Evolutionary conservation across 2,329 filamentous ascomycete species (phyloP).

Genomic region (Diaporthe sp.): DNA sequence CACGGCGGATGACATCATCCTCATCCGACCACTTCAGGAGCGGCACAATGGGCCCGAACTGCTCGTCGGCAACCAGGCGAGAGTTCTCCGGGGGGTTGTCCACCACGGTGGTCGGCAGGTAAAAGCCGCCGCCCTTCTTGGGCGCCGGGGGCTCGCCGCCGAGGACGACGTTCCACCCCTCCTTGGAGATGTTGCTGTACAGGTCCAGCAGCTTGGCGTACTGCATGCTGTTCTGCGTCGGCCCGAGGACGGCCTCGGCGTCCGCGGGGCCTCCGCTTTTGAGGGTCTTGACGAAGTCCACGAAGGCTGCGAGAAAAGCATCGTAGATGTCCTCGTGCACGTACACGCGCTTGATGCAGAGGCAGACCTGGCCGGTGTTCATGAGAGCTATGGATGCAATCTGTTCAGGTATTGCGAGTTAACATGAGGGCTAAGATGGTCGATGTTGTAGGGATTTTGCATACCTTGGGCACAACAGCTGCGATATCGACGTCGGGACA

Average conservation of each 20-base stretch:
- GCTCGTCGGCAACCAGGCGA: slow-evolving; percentile 69
- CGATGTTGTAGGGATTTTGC: background rate
- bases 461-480: slow-evolving; percentile 51
- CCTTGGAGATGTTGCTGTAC: slow-evolving; percentile 20
- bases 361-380: slow-evolving; percentile 71
- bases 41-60: slow-evolving; percentile 63
- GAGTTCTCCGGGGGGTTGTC: slow-evolving; percentile 71
- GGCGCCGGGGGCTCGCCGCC: slow-evolving; percentile 53
- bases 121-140: slow-evolving; percentile 63
- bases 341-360: slow-evolving; percentile 67
- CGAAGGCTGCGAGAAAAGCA: slow-evolving; percentile 61
- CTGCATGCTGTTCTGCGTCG: slow-evolving; percentile 73
- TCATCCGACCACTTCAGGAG: slow-evolving; percentile 60
- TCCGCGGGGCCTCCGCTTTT: slow-evolving; percentile 47
- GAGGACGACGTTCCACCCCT: slow-evolving; percentile 57
- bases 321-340: slow-evolving; percentile 67
- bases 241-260: slow-evolving; percentile 60
- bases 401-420: slow-evolving; percentile 34
- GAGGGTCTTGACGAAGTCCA: slow-evolving; percentile 57
- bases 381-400: slow-evolving; percentile 67
- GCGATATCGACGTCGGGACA: slow-evolving; percentile 62
- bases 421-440: too few relatives aligned
- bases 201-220: slow-evolving; percentile 49
- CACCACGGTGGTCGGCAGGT: slow-evolving; percentile 71
- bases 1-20: slow-evolving; percentile 60